These are phyloP conservation scores for Colletotrichum shisoi DNA, from an alignment of 2,329 filamentous ascomycete genomes.

Conservation along the genomic window DNA sequence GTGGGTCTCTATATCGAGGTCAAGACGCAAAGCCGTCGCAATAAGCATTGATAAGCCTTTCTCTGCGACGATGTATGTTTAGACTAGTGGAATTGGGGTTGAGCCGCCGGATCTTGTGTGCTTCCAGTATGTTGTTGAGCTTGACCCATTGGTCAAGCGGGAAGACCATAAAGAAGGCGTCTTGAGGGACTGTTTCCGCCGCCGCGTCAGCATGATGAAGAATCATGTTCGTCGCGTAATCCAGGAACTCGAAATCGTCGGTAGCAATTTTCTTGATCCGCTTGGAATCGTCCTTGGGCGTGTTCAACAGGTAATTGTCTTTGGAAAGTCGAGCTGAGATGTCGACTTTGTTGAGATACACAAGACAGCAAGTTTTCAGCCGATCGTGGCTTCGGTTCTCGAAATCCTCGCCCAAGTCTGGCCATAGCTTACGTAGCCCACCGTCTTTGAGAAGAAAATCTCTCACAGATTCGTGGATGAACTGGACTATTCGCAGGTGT, in stretches of 20 bases:
- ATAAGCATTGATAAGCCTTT: fast-evolving
- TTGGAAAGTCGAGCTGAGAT: neutral
- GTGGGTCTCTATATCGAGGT: fast-evolving
- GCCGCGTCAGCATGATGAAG: constrained; percentile 4
- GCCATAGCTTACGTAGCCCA: neutral
- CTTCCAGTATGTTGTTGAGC: neutral
- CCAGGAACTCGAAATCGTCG: constrained; percentile 5
- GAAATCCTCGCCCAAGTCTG: neutral
- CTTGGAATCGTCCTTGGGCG: neutral
- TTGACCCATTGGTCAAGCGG: neutral
- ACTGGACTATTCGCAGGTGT: constrained; percentile 51
- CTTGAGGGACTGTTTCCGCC: neutral
- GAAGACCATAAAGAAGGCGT: neutral
- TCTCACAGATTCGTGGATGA: constrained; percentile 58
- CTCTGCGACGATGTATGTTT: neutral
- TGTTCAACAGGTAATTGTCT: neutral
- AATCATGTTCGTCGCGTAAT: constrained; percentile 4
- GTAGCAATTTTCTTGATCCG: neutral
- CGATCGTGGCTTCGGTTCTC: neutral
- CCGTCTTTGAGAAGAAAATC: constrained; percentile 50
- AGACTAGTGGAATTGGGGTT: neutral
- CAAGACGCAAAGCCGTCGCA: fast-evolving
- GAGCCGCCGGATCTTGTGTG: neutral
- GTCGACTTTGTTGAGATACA: neutral
- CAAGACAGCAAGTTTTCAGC: constrained; percentile 1